Percentiles rank a stretch among this genome's conserved stretches.
Evolutionary conservation across 2,329 filamentous ascomycete genomes (phyloP).

Genomic region (Periconia sp.): DNA sequence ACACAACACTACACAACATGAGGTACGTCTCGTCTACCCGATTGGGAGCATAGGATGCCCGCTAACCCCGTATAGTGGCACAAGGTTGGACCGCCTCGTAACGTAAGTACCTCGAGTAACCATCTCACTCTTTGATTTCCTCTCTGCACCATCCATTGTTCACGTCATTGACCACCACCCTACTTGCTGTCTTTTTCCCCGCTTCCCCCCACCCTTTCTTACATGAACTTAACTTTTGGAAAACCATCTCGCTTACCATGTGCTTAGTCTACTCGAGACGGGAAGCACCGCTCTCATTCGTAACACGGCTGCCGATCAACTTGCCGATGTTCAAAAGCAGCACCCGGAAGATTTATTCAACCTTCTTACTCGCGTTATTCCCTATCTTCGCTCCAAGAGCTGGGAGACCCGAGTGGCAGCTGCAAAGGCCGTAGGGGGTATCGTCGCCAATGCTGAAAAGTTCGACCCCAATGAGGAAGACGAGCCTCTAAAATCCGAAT

Average conservation of each 20-base stretch:
- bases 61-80: conserved; percentile 41
- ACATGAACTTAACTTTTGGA: neutral
- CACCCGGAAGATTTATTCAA: conserved; percentile 98
- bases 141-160: neutral
- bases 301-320: conserved; percentile 93
- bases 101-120: conserved; percentile 31
- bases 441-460: conserved; percentile 81
- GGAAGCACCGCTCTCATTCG: conserved; percentile 95
- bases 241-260: conserved; percentile 21
- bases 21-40: conserved; percentile 30
- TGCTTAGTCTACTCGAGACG: conserved; percentile 83
- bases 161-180: neutral
- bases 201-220: neutral
- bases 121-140: neutral
- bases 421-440: conserved; percentile 91
- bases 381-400: conserved; percentile 89
- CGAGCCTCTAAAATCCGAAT: conserved; percentile 49
- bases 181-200: neutral
- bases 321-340: conserved; percentile 97
- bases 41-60: conserved; percentile 17
- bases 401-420: conserved; percentile 96
- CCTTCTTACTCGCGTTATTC: conserved; percentile 88
- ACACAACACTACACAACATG: conserved; percentile 22
- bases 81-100: conserved; percentile 42
- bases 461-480: conserved; percentile 88